Evolutionary conservation across 768 basidiomycete genomes (phyloP).

Genomic region (Mrakia gelida): DNA sequence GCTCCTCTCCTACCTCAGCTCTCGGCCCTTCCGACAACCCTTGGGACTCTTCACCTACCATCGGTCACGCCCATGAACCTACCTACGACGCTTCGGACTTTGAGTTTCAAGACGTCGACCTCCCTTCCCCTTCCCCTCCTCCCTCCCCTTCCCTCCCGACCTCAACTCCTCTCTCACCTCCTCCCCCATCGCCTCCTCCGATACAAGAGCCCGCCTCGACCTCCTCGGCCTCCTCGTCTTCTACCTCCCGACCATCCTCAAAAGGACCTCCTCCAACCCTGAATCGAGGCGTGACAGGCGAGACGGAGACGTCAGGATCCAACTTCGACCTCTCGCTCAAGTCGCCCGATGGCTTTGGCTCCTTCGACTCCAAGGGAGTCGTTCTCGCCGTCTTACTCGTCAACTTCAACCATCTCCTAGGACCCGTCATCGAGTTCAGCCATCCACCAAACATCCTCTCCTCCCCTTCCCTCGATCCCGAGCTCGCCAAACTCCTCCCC

Average conservation of each 20-base stretch:
- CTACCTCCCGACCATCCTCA: neutral
- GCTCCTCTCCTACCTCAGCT: neutral
- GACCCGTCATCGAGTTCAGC: constrained; percentile 74
- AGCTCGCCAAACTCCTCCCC: constrained; percentile 76
- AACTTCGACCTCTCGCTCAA: constrained; percentile 10
- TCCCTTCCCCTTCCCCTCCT: neutral
- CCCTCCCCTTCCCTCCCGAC: neutral
- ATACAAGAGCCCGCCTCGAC: too few relatives aligned
- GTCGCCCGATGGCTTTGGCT: constrained; percentile 2
- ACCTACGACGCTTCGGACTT: neutral
- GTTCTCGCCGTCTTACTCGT: constrained; percentile 26
- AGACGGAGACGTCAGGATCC: neutral
- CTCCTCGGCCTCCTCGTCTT: neutral
- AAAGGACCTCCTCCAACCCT: neutral
- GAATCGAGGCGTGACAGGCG: neutral
- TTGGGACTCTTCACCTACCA: neutral
- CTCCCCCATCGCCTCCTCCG: neutral
- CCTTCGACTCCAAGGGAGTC: constrained; percentile 16
- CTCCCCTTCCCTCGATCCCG: constrained; percentile 71
- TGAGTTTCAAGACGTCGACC: constrained; percentile 1
- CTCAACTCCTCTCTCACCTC: neutral
- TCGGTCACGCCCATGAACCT: neutral
- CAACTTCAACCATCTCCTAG: constrained; percentile 50
- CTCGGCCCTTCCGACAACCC: constrained; percentile 14
- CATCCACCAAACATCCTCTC: constrained; percentile 41